phyloP scores from a whole-genome alignment of 345 rosid genomes.

The Syzygium aqueum region DNA sequence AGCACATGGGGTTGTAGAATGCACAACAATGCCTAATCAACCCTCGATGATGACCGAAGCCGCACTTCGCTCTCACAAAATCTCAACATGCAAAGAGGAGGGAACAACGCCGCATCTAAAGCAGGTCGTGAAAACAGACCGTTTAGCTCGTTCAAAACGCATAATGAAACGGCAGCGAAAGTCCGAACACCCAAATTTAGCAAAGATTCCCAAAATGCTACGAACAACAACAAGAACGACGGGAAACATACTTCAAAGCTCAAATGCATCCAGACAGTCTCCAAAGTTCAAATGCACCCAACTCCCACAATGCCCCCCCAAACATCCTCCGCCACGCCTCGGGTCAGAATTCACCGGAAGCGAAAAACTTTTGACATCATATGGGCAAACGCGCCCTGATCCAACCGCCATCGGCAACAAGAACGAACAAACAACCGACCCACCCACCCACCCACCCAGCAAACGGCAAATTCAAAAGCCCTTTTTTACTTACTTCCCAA shows the following conservation, averaged over 20 bases:
- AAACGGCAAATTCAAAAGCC: not conserved
- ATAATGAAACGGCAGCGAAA: not conserved
- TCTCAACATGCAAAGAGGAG: not conserved
- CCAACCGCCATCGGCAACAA: not conserved
- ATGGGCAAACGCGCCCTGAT: not conserved
- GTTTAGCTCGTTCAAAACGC: not conserved
- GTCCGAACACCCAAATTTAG: not conserved
- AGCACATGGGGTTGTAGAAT: not conserved
- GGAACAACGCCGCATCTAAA: not conserved
- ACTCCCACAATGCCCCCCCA: not conserved
- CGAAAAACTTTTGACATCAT: not conserved
- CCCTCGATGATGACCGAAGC: not conserved
- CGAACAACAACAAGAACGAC: not conserved
- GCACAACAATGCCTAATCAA: not conserved
- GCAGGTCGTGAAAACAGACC: not conserved
- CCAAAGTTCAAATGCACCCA: not conserved
- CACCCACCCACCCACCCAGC: too few relatives aligned
- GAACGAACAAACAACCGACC: not conserved
- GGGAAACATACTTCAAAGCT: not conserved
- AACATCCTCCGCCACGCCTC: not conserved
- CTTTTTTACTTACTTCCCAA: not conserved
- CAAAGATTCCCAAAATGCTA: not conserved
- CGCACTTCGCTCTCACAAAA: not conserved
- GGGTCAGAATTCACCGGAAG: not conserved
- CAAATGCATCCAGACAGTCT: not conserved